Percentiles rank a stretch among this genome's conserved stretches.
These are phyloP conservation scores for Lagenidium sp. DNA, from an alignment of 352 stramenopile genomes.

Conservation along the genomic window DNA sequence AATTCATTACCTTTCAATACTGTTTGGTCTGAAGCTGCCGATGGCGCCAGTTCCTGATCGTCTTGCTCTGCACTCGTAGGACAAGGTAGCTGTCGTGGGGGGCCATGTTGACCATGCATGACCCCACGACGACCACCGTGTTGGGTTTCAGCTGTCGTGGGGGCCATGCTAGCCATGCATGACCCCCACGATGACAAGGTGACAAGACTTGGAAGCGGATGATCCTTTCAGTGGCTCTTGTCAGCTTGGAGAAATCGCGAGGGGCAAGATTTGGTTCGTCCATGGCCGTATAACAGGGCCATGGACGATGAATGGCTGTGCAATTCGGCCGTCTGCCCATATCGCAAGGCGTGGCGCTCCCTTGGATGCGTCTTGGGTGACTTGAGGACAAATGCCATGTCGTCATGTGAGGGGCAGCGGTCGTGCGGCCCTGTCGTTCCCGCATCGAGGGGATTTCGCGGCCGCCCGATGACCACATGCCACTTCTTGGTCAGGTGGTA, in stretches of 20 bases:
- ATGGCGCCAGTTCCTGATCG: no score
- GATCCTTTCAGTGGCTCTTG: constrained; percentile 16
- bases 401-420: constrained; percentile 2
- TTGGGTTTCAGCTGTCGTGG: no score
- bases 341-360: constrained; percentile 27
- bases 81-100: no score
- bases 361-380: constrained; percentile 45
- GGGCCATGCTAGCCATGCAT: no score
- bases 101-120: no score
- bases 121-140: no score
- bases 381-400: constrained; percentile 40
- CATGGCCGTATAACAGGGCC: constrained; percentile 33
- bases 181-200: no score
- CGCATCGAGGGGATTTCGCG: constrained; percentile 10
- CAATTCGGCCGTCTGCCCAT: constrained; percentile 43
- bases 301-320: constrained; percentile 33
- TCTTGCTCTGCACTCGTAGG: no score
- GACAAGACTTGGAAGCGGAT: constrained; percentile 43
- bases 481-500: constrained; percentile 61
- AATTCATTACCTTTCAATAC: no score
- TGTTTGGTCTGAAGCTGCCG: no score
- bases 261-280: constrained; percentile 37
- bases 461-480: constrained; percentile 37
- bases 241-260: constrained; percentile 40
- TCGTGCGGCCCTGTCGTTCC: no score